Evolutionary conservation across 1,139 yeast species (phyloP), one percentile per base, ranked within the genome.

Genomic region (Lodderomyces jiufengensis): DNA sequence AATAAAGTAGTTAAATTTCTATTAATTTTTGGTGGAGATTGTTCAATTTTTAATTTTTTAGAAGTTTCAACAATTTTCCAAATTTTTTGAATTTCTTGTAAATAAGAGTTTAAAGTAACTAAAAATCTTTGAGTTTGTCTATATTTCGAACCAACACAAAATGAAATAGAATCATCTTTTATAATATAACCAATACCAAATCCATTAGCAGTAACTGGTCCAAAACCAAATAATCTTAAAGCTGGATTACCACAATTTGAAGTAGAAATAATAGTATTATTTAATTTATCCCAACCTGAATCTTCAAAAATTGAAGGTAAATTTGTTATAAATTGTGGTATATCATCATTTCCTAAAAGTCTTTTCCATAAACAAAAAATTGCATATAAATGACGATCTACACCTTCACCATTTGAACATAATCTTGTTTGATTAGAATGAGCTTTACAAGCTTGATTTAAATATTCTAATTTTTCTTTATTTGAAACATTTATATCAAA

Each of bases 151-250:
- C 94, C 78, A 1, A 86, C 94, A 57, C 95, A 87, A 28, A 88
- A 78, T 2, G 95, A 82, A 37, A 88, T 78, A 4, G 92, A 80
- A 52, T 85, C 87, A 40, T 78, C 87, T 57, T 88, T 86, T 51
- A 88, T 83, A 49, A 88, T 87, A 58, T 88, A 88, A 3, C 95
- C 96, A 34, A 88, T 73, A 20, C 97, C 97, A 62, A 84, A 88
- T 11, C 97, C 97, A 51, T 84, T 87, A 15, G 94, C 80, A 24
- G 87, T 76, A 5, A 85, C 90, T 3, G 96, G 97, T 4, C 97
- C 97, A 61, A 88, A 88, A 0, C 96, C 97, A 62, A 88, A 88
- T 43, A 84, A 73, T 49, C 90, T 76, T 45, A 88, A 70, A 1
- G 95, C 78, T 5, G 96, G 95, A 55, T 88, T 88, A 38, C 96